A percentile compares a stretch with the other conserved stretches of the same genome.
Conservation (phyloP, 2,329 filamentous ascomycete species). For the Davidsoniella virescens region DNA sequence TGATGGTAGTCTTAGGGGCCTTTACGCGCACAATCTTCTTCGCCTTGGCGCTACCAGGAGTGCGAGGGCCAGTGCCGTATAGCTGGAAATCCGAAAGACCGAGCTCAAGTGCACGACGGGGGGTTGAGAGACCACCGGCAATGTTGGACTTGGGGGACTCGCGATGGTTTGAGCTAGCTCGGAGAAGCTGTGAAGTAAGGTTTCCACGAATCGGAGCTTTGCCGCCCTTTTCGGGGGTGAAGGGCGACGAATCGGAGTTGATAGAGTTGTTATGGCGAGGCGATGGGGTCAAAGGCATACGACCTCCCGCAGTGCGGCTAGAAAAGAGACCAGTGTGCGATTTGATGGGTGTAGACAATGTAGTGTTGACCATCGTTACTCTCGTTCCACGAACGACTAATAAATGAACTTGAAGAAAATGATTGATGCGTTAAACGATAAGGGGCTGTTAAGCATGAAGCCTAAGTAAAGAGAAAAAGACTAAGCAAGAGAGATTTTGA, state of each 20-base stretch:
- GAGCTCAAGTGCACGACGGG: constrained; percentile 69
- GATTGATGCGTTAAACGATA: neutral
- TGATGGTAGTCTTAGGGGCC: constrained; percentile 61
- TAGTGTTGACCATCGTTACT: constrained; percentile 51
- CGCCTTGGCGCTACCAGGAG: constrained; percentile 39
- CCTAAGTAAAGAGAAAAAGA: neutral
- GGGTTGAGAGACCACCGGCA: constrained; percentile 55
- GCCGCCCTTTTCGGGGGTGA: constrained; percentile 51
- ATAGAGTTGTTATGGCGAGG: constrained; percentile 42
- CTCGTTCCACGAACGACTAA: constrained; percentile 12
- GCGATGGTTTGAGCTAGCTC: constrained; percentile 50
- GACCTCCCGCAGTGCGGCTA: constrained; percentile 80
- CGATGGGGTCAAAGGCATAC: constrained; percentile 87
- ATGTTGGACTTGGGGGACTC: constrained; percentile 97
- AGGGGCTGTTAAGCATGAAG: neutral
- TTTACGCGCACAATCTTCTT: constrained; percentile 42
- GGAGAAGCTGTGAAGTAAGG: constrained; percentile 62
- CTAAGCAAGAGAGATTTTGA: constrained; percentile 10
- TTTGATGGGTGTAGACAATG: constrained; percentile 84
- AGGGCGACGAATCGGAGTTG: constrained; percentile 53
- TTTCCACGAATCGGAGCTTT: constrained; percentile 65
- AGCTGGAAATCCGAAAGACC: constrained; percentile 87
- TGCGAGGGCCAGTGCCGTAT: constrained; percentile 60
- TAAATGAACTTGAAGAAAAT: constrained; percentile 15
- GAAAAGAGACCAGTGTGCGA: constrained; percentile 88